Evolutionary conservation across 106 monocot genomes (phyloP).

Genomic region (Apostasia ramifera): DNA sequence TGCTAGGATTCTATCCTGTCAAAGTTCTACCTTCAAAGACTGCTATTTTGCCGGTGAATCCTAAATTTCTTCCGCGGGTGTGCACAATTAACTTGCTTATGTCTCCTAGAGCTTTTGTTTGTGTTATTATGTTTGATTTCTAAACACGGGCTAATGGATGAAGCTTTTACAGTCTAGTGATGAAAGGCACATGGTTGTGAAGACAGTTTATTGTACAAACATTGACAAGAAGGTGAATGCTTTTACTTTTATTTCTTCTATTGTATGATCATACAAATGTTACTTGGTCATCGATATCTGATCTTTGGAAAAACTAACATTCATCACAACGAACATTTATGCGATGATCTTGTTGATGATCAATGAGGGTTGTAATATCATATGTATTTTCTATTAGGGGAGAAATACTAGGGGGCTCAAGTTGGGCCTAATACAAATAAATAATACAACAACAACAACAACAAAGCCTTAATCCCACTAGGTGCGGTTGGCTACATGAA

Average conservation of each 20-base stretch:
- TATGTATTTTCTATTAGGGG: too few relatives aligned
- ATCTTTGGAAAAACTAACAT: not conserved
- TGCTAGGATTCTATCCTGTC: conserved; percentile 53
- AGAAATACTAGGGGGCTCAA: too few relatives aligned
- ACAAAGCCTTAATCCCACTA: too few relatives aligned
- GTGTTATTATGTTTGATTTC: too few relatives aligned
- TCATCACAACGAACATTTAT: not conserved
- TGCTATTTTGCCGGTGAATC: conserved; percentile 72
- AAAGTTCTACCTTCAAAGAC: conserved; percentile 71
- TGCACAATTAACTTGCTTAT: not conserved
- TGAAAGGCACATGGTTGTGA: conserved; percentile 34
- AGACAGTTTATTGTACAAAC: conserved; percentile 47
- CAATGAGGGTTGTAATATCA: too few relatives aligned
- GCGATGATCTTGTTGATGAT: not conserved
- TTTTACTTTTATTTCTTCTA: not conserved
- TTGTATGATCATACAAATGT: not conserved
- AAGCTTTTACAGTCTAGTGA: conserved; percentile 20
- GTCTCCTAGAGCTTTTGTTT: not conserved
- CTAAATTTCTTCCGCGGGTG: conserved; percentile 65
- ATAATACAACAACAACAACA: too few relatives aligned
- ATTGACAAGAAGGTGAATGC: conserved; percentile 39
- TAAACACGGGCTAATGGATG: not conserved
- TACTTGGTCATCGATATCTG: not conserved
- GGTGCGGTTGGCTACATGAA: too few relatives aligned
- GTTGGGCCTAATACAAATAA: too few relatives aligned